Base-by-base conservation (phyloP, 306 rosid species). In the Pachyrhizus erosus region DNA sequence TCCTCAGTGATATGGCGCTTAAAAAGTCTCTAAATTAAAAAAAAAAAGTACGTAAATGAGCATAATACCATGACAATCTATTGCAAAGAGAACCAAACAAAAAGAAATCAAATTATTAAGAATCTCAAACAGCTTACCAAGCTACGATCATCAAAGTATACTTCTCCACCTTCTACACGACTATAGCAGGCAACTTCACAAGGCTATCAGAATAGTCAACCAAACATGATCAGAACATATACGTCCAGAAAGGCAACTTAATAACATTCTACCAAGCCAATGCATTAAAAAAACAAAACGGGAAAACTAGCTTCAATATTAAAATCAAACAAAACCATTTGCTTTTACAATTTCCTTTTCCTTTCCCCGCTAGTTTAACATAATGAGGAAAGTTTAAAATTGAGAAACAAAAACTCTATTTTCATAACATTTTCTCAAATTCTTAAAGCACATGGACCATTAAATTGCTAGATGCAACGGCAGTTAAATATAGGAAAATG, bases 1-100 rank as follows among this genome's bases (percentile, higher is more conserved):
- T 96, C 97, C 83, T 96, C 99, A 31, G 91, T 87, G 70, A 96
- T 90, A 65, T 89, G 93, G 65, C 99, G 96, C 86, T 96, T 93
- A 81, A 96, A 96, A 84, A 93, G 97, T 84, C 99, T 89, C 99
- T 96, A 65, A 78, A 78, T 79, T 81, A 71, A 87, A 57, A 62
- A 79, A 7, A 72, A 42, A 24, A 45, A 75, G 58, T 15, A 13
- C 84, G 46, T 34, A 37, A 73, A 52, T 33, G 34, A 65, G 43
- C 51, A 84, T 49, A 21, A 76, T 46, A 74, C 45, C 48, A 45
- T 51, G 34, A 42, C 48, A 76, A 29, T 27, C 45, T 17, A 76
- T 34, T 68, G 72, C 74, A 60, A 8, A 72, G 11, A 39, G 14
- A 66, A 20, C 31, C 65, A 80, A 55, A 65, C 20, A 4, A 10